These are phyloP conservation scores for Syzygium malaccense DNA, from an alignment of 441 rosid genomes.

Conservation along the genomic window DNA sequence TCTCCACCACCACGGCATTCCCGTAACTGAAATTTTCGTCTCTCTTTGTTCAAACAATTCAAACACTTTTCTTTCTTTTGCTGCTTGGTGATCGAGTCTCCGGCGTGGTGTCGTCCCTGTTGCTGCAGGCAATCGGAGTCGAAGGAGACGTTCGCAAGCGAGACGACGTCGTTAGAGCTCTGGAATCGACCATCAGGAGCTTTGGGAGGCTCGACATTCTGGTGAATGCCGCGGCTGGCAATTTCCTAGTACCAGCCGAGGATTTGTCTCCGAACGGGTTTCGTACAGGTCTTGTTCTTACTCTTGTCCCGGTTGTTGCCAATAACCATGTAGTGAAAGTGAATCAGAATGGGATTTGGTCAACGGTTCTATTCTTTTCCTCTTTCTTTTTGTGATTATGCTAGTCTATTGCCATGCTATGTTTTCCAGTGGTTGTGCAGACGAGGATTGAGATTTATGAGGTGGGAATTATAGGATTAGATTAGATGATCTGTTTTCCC, in stretches of 20 bases:
- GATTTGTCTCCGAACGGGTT: conserved; percentile 24
- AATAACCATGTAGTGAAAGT: not conserved
- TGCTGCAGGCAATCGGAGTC: conserved; percentile 18
- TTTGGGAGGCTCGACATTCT: conserved; percentile 28
- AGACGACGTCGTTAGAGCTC: conserved; percentile 14
- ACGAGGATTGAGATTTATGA: not conserved
- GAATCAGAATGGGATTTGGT: not conserved
- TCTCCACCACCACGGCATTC: conserved; percentile 12
- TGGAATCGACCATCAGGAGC: conserved; percentile 16
- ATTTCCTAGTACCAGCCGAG: conserved; percentile 23
- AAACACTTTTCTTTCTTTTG: not conserved
- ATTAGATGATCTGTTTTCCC: not conserved
- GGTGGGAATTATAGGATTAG: not conserved
- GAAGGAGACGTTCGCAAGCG: conserved; percentile 25
- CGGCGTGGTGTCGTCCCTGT: not conserved
- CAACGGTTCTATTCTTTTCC: not conserved
- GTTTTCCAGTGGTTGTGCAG: not conserved
- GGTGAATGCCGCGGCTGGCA: conserved; percentile 28
- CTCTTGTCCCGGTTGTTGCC: not conserved
- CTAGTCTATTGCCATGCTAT: not conserved
- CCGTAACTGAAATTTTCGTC: not conserved
- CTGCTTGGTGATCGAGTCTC: not conserved
- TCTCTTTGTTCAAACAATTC: not conserved
- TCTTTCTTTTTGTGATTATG: not conserved
- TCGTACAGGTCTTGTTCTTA: conserved; percentile 9